A percentile compares a stretch with the other conserved stretches of the same genome.
Evolutionary conservation across 2,329 filamentous ascomycete genomes (phyloP).

Genomic region (Bipolaris victoriae): DNA sequence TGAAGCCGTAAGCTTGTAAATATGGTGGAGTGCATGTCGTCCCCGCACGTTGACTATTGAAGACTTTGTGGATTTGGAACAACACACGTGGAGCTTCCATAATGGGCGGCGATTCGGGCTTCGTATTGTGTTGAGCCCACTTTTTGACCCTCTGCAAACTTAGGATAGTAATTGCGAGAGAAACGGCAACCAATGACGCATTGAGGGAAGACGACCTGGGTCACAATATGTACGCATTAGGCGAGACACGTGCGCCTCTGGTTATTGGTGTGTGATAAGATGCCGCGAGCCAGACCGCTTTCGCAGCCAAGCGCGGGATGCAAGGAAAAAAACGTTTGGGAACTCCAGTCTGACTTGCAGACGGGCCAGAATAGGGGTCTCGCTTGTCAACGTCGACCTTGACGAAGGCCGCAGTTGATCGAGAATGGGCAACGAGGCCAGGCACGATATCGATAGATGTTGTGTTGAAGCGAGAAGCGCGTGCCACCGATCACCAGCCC

Average conservation of each 20-base stretch:
- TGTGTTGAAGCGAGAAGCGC: constrained; percentile 1
- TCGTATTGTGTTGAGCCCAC: constrained; percentile 23
- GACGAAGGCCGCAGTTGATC: background rate
- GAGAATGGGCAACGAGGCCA: background rate
- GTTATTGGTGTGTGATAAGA: constrained; percentile 42
- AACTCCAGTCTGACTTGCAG: constrained; percentile 12
- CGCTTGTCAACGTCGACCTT: constrained; percentile 3
- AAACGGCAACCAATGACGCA: constrained; percentile 31
- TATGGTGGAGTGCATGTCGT: background rate
- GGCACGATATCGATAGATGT: background rate
- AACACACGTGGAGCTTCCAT: constrained; percentile 2
- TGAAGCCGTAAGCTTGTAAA: background rate
- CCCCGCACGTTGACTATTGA: constrained; percentile 5
- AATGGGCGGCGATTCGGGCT: constrained; percentile 11
- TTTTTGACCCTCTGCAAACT: constrained; percentile 16
- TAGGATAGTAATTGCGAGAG: constrained; percentile 9
- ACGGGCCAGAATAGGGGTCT: constrained; percentile 16
- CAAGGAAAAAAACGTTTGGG: constrained; percentile 23
- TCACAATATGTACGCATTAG: constrained; percentile 22
- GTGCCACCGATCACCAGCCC: constrained; percentile 1
- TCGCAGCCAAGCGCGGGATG: constrained; percentile 31
- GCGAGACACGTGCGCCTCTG: constrained; percentile 21
- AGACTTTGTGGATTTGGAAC: background rate
- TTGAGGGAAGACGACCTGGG: constrained; percentile 8
- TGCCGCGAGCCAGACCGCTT: constrained; percentile 32